Evolutionary conservation across 1,284 basidiomycete species (phyloP).

Genomic region (Ceratobasidium sp.): DNA sequence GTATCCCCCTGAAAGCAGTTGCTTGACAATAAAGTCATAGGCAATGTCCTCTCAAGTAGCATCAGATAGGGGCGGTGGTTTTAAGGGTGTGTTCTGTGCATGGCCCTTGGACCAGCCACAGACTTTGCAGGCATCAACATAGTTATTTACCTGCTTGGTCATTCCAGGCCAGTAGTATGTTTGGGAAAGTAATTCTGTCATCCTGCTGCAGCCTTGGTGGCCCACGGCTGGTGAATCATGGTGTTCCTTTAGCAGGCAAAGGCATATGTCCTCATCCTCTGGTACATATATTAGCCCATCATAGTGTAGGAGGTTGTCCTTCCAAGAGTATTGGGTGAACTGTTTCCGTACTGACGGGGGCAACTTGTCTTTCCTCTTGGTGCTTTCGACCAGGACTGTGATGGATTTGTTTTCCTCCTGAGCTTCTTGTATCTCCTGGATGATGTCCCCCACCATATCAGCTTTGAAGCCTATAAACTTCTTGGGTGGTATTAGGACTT

Average conservation of each 20-base stretch:
- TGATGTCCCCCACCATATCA: too few species aligned
- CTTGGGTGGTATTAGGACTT: too few species aligned
- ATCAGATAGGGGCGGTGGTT: too few species aligned
- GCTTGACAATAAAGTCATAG: constrained; percentile 58
- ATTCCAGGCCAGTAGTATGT: constrained; percentile 32
- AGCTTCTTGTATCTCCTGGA: neutral
- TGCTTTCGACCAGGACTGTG: too few species aligned
- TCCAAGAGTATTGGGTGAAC: neutral
- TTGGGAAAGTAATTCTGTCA: constrained; percentile 22
- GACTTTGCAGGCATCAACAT: constrained; percentile 48
- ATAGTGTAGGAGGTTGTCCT: neutral
- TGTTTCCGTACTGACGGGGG: neutral
- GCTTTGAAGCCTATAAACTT: too few species aligned
- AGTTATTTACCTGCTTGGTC: neutral
- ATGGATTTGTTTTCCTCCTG: too few species aligned
- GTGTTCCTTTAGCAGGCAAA: too few species aligned
- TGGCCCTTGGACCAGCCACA: constrained; percentile 10
- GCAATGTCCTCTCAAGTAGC: constrained; percentile 57
- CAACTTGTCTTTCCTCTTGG: neutral
- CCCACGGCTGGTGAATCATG: neutral
- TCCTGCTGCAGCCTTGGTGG: constrained; percentile 55
- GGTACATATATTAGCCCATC: neutral
- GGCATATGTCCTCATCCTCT: neutral
- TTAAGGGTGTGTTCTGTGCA: constrained; percentile 56
- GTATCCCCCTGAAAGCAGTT: constrained; percentile 55